Conservation (phyloP, 2,329 filamentous ascomycete species). For the Penicillium capsulatum region DNA sequence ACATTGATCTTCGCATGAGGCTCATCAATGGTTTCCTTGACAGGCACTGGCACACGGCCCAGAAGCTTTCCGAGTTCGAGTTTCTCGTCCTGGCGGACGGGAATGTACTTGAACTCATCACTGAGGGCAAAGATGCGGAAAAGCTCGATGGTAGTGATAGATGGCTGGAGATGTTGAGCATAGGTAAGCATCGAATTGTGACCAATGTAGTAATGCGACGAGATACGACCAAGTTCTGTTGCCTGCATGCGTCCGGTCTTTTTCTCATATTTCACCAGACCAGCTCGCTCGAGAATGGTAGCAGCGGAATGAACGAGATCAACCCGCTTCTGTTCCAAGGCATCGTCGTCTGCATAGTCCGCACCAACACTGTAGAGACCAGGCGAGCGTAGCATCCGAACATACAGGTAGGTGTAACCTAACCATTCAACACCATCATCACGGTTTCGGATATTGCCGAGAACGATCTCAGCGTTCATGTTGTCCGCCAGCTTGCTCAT, state of each 20-base stretch:
- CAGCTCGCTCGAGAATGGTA: constrained; percentile 77
- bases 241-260: constrained; percentile 82
- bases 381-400: constrained; percentile 93
- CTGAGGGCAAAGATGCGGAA: constrained; percentile 96
- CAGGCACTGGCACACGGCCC: constrained; percentile 84
- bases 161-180: constrained; percentile 89
- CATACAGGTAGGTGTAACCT: constrained; percentile 95
- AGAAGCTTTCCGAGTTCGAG: constrained; percentile 89
- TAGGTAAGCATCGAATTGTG: constrained; percentile 96
- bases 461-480: constrained; percentile 89
- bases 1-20: constrained; percentile 98
- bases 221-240: constrained; percentile 90
- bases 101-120: constrained; percentile 98
- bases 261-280: constrained; percentile 91
- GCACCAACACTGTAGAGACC: constrained; percentile 92
- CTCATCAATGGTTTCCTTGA: constrained; percentile 97
- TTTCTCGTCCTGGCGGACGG: constrained; percentile 95
- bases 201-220: constrained; percentile 98
- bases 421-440: constrained; percentile 99
- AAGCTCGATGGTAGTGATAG: constrained; percentile 87
- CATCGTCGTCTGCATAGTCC: constrained; percentile 89
- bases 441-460: constrained; percentile 84
- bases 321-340: constrained; percentile 93
- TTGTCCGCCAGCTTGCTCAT: constrained; percentile 92
- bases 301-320: constrained; percentile 95